Conservation (phyloP, 768 basidiomycete genomes). For the Boletus tomentosulus region DNA sequence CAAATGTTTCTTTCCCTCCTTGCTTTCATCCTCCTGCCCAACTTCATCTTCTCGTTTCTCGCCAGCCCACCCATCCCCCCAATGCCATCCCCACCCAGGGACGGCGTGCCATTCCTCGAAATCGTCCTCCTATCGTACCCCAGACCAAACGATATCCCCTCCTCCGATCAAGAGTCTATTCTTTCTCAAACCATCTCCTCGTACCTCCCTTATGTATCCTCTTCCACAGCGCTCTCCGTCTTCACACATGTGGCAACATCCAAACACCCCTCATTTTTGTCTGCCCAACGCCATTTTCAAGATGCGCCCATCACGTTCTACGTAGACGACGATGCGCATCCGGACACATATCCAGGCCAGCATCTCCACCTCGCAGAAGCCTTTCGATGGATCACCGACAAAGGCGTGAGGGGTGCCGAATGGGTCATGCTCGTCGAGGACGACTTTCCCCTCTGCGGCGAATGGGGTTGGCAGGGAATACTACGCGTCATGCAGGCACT, state of each 20-base stretch:
- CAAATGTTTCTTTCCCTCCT: constrained; percentile 20
- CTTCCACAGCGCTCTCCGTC: constrained; percentile 31
- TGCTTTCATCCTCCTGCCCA: constrained; percentile 5
- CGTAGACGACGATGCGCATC: constrained; percentile 30
- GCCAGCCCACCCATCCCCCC: background rate
- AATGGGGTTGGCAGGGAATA: constrained; percentile 34
- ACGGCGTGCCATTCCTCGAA: constrained; percentile 32
- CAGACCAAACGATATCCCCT: constrained; percentile 30
- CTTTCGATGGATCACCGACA: constrained; percentile 33
- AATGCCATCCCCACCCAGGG: constrained; percentile 14
- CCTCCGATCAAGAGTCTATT: constrained; percentile 16
- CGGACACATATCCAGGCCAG: constrained; percentile 27
- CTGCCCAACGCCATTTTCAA: constrained; percentile 23
- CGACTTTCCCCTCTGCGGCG: constrained; percentile 41
- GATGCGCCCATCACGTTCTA: constrained; percentile 22
- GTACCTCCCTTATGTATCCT: constrained; percentile 32
- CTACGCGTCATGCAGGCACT: constrained; percentile 32
- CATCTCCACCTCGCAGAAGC: constrained; percentile 41
- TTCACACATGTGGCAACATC: constrained; percentile 34
- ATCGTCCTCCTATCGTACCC: constrained; percentile 41
- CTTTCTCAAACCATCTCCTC: constrained; percentile 36
- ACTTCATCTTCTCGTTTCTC: constrained; percentile 1
- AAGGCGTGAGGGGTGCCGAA: constrained; percentile 24
- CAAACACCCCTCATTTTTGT: constrained; percentile 31
- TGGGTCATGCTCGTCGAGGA: constrained; percentile 44